phyloP scores from a whole-genome alignment of 176 grass and related monocot genomes.

The Oryza coarctata region DNA sequence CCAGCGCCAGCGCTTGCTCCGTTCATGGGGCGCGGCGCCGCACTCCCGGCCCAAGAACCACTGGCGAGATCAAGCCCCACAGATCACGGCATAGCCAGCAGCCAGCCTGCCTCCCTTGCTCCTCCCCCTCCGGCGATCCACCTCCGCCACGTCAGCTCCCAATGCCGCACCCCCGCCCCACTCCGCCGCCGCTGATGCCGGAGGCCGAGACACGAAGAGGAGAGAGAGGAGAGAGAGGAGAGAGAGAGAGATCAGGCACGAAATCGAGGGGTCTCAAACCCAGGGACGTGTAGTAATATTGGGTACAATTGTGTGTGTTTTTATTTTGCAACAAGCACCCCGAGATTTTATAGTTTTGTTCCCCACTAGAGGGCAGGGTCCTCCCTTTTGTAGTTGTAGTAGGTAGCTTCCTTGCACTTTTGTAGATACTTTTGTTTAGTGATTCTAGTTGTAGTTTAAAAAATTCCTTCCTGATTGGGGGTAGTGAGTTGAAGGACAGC shows the following conservation, averaged over 20 bases:
- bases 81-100: constrained; percentile 34
- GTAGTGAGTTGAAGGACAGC: constrained; percentile 6
- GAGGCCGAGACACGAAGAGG: neutral
- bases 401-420: neutral
- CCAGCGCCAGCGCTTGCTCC: constrained; percentile 28
- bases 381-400: neutral
- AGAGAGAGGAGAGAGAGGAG: neutral
- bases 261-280: constrained; percentile 5
- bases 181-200: constrained; percentile 47
- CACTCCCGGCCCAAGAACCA: constrained; percentile 1
- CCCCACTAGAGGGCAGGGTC: neutral
- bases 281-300: constrained; percentile 42
- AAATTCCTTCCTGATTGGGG: constrained; percentile 26
- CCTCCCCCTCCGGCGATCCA: neutral
- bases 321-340: neutral
- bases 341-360: neutral
- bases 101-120: neutral
- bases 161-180: constrained; percentile 43
- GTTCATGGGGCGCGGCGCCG: constrained; percentile 47
- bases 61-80: constrained; percentile 28
- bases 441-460: neutral
- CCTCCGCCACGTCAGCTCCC: neutral
- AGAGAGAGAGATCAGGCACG: constrained; percentile 11
- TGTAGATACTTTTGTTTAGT: neutral
- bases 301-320: neutral